Evolutionary conservation across 1,284 basidiomycete genomes (phyloP), one percentile per base, ranked within the genome.

Genomic region (Papiliotrema flavescens): DNA sequence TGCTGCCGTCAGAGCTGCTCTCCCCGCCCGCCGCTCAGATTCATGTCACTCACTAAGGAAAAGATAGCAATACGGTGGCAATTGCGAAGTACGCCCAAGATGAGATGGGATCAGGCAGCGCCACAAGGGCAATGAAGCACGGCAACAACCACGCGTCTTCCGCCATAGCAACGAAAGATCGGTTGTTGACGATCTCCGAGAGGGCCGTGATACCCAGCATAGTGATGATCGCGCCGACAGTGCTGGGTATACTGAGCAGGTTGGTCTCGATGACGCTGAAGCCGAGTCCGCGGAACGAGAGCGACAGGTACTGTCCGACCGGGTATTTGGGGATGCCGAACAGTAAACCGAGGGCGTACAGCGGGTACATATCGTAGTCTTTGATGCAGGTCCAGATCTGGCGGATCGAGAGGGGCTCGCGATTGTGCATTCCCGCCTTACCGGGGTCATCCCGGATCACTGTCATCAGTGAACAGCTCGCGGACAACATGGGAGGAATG

Each of bases 371-470:
- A 24, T 62, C 47, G 41, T 53, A 61, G 47, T 61, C 59, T 17
- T 77, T 79, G 2, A 87, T 53, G 2, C 83, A 80, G 19, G 70
- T 73, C 78, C 80, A 84, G 13, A 88, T 78, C 53, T 81, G 80
- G 61, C 76, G 79, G 13, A 80, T 32, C 0, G 80, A 78, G n/a
- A 89, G 69, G 0, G 84, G 84, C 70, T 89, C 81, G 23, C 88
- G 83, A 60, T 90, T 90, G 75, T 89, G 86, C 87, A 89, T 89
- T 59, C 53, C 57, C 7, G 37, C 60, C 45, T 69, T 65, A 13
- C 59, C 61, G 1, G 63, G 64, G 49, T 69, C 67, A 46, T 67
- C 65, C 19, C 65, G 56, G 17, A 67, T 56, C 13, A 59, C 61
- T 54, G 37, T 2, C 1, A 11, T 22, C 34, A 5, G 34, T 32